A percentile compares a stretch with the other conserved stretches of the same genome.
phyloP scores from a whole-genome alignment of 495 filamentous ascomycete species.

The Haplographium delicatum region DNA sequence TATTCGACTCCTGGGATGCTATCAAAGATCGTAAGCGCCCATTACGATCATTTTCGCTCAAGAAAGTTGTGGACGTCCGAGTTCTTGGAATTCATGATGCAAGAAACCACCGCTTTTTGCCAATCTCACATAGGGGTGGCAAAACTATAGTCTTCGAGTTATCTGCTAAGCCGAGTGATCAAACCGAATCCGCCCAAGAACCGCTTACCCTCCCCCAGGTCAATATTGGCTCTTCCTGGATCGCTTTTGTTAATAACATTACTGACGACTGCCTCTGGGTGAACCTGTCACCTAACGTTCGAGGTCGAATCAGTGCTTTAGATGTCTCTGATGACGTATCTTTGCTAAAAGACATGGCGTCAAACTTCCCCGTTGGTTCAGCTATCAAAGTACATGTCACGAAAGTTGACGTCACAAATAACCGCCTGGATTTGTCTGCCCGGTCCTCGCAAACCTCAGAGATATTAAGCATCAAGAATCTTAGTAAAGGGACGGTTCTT shows the following conservation, averaged over 20 bases:
- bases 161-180: conserved; percentile 70
- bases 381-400: conserved; percentile 75
- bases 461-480: conserved; percentile 57
- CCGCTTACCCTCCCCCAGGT: conserved; percentile 70
- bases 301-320: conserved; percentile 71
- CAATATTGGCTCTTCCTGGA: conserved; percentile 58
- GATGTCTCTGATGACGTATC: conserved; percentile 84
- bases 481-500: conserved; percentile 73
- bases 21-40: conserved; percentile 78
- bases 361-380: conserved; percentile 83
- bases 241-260: conserved; percentile 88
- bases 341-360: conserved; percentile 64
- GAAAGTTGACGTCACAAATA: conserved; percentile 64
- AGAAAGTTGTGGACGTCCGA: conserved; percentile 65
- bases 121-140: conserved; percentile 75
- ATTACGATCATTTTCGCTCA: conserved; percentile 61
- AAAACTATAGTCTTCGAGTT: conserved; percentile 81
- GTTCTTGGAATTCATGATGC: conserved; percentile 87
- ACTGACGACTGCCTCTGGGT: conserved; percentile 75
- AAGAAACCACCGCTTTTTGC: conserved; percentile 83
- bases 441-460: conserved; percentile 46
- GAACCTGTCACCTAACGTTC: conserved; percentile 84
- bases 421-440: conserved; percentile 77
- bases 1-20: conserved; percentile 82
- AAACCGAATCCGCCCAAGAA: conserved; percentile 42